Base-by-base conservation (phyloP, 805 yeast genomes). In the Lipomyces sp. region DNA sequence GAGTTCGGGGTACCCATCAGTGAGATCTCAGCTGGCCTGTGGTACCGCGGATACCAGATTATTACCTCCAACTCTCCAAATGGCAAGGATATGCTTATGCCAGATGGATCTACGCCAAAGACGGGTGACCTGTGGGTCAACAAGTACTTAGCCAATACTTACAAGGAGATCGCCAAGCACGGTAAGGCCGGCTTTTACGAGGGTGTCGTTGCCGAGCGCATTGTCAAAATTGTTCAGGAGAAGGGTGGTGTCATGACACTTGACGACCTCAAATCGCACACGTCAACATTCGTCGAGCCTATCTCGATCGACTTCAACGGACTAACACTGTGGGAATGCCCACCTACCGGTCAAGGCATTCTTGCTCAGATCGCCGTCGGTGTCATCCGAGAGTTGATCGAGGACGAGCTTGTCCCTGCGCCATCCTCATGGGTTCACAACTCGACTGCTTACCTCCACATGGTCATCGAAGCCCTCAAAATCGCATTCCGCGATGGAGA, bases 331-430 rank as follows among this genome's bases (percentile, higher is more conserved):
- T 88, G 93, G 90, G 95, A 90, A 75, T 86, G 90, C 69, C 95
- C 96, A 10, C 96, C 96, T 13, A 90, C 87, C 76, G 91, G 94
- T 3, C 91, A 90, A 62, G 96, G 96, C 7, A 77, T 90, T 13
- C 90, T 90, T 56, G 95, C 93, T 0, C 78, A 90, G 59, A 78
- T 89, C 18, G 87, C 94, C 0, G 76, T 89, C 59, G 95, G 94
- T 0, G 80, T 88, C 55, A 82, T 90, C 69, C 82, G 82, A 70
- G 84, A 84, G 48, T 79, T 90, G 65, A 85, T 85, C 39, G 78
- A 78, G 18, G 66, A 73, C 18, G 83, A 84, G 2, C 73, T 72
- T 18, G 77, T 81, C 11, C 76, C 82, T n/a, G 80, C 85, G 60
- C 73, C 88, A 53, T 64, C 69, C 42, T 62, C 66, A 18, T 66